Percentiles rank a stretch among this genome's conserved stretches.
phyloP scores from a whole-genome alignment of 345 rosid genomes.

The Hypericum androsaemum region DNA sequence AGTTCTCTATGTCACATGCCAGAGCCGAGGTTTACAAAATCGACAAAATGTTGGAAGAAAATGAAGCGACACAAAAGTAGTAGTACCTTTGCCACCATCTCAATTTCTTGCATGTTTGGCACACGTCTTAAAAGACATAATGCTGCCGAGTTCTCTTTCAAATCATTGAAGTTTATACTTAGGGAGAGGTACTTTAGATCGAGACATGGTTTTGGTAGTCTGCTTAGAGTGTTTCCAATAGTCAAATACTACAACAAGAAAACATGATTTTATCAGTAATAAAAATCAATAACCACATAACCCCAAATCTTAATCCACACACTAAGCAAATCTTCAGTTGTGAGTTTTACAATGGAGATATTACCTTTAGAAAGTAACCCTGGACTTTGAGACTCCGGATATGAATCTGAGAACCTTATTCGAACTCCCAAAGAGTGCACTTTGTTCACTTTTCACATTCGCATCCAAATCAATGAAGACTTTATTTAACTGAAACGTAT shows the following conservation, averaged over 20 bases:
- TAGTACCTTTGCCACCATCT: slow-evolving; percentile 33
- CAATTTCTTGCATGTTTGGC: slow-evolving; percentile 57
- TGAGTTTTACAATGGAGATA: too few species aligned
- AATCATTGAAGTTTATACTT: slow-evolving; percentile 52
- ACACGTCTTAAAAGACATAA: slow-evolving; percentile 49
- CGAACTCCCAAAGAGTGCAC: slow-evolving; percentile 15
- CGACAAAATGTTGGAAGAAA: background rate
- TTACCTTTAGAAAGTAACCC: slow-evolving; percentile 60
- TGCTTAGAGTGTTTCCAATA: slow-evolving; percentile 39
- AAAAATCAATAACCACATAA: background rate
- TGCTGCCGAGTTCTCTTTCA: slow-evolving; percentile 47
- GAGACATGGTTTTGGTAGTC: slow-evolving; percentile 36
- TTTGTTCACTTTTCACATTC: slow-evolving; percentile 28
- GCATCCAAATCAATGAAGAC: slow-evolving; percentile 51
- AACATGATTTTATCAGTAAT: background rate
- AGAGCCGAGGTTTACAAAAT: background rate
- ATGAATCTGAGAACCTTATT: slow-evolving; percentile 51
- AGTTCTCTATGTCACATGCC: background rate
- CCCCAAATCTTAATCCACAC: slow-evolving; percentile 8
- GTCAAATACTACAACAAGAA: slow-evolving; percentile 46
- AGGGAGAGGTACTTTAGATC: slow-evolving; percentile 58
- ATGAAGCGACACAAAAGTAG: background rate
- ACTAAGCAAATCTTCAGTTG: background rate
- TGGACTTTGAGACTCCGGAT: slow-evolving; percentile 61
- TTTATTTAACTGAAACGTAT: slow-evolving; percentile 31